Base-by-base conservation (phyloP, 1,139 yeast species). In the Blastobotrys ciferrii region DNA sequence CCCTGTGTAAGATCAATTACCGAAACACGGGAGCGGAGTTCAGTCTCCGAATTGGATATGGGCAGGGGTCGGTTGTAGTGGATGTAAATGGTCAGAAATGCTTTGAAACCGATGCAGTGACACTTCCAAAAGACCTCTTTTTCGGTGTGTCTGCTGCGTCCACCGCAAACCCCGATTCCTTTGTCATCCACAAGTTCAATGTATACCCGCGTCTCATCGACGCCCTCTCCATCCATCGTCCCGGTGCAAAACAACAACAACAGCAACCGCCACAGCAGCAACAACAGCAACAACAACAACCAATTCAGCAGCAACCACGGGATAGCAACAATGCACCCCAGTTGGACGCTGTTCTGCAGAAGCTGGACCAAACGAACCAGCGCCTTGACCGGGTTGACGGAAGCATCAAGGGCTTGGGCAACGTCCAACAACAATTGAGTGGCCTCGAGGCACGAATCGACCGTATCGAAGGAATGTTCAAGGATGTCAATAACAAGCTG, bases 71-170 rank as follows among this genome's bases (percentile, higher is more conserved):
- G 35, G 58, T 70, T 45, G 58, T 61, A 33, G 71, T 70, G n/a
- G 66, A 65, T 43, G 67, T 70, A 36, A 70, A 70, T 48, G 70
- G 65, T 40, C 70, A 65, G 47, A 58, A 60, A 38, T 70, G 74
- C 43, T 68, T 70, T 50, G 58, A 60, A 39, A 61, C 67, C 11
- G 61, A 61, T 47, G 58, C 65, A 32, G 58, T 70, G 9, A 49
- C 45, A 14, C 58, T 70, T 25, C 73, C 72, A 12, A 48, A 52
- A 28, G 63, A 60, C 20, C 58, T 58, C 43, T 65, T 53, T 54
- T 58, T 69, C 45, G 74, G 74, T 12, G 51, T 68, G 13, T 59
- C 70, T 7, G 73, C 73, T 9, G 50, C 63, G 30, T 61, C 70
- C 28, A 60, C 62, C 31, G 58, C 55, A 4, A 46, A 59, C 4